A percentile compares a stretch with the other conserved stretches of the same genome.
These are phyloP conservation scores for Fonsecaea multimorphosa DNA, from an alignment of 2,329 filamentous ascomycete species.

Conservation along the genomic window DNA sequence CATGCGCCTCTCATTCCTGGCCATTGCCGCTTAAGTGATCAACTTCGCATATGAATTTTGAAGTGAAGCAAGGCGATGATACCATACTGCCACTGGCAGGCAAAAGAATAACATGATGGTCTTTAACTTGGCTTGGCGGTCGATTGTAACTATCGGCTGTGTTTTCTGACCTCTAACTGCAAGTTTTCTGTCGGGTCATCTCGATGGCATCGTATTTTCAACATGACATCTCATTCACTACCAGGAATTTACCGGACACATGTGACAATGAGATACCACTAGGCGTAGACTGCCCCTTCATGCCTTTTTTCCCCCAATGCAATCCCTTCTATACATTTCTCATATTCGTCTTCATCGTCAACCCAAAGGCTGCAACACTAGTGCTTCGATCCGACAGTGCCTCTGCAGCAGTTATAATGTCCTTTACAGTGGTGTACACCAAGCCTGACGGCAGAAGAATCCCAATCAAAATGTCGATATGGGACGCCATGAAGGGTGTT, in stretches of 20 bases:
- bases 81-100: no score
- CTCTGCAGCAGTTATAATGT: conserved; percentile 26
- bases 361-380: not conserved
- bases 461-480: conserved; percentile 38
- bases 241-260: not conserved
- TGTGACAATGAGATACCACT: not conserved
- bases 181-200: not conserved
- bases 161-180: not conserved
- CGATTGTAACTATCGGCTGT: not conserved
- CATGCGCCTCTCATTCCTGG: no score
- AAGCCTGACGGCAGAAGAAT: conserved; percentile 31
- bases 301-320: not conserved
- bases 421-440: conserved; percentile 33
- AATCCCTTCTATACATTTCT: not conserved
- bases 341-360: not conserved
- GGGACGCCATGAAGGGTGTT: conserved; percentile 37
- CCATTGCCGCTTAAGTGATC: no score
- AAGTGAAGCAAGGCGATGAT: no score
- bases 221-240: not conserved
- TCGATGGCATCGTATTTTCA: not conserved
- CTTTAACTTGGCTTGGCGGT: not conserved
- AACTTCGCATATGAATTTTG: no score
- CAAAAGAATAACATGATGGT: no score
- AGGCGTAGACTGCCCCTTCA: not conserved
- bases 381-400: not conserved